Conservation (phyloP, 208 protist species). For the Trypanosoma scelopori region DNA sequence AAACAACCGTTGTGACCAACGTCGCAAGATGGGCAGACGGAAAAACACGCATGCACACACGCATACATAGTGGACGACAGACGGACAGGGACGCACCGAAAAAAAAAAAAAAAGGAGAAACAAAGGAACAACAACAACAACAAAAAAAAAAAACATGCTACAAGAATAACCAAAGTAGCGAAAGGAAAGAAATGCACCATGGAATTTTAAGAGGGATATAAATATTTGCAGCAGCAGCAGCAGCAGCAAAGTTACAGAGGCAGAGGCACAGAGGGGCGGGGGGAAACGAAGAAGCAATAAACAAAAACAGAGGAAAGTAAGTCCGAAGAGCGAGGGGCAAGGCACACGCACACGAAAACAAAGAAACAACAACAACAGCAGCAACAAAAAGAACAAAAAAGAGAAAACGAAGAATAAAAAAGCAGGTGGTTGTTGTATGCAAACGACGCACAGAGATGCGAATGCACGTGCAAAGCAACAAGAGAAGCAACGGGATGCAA, state of each 20-base stretch:
- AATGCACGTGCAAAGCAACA: neutral
- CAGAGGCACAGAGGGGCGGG: neutral
- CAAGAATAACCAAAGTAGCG: neutral
- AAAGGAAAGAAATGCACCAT: slow-evolving; percentile 6
- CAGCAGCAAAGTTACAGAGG: neutral
- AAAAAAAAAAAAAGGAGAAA: no score
- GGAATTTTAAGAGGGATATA: neutral
- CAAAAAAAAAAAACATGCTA: neutral
- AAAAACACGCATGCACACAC: neutral
- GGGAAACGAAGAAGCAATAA: neutral
- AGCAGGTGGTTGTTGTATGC: no score
- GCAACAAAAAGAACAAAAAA: slow-evolving; percentile 9
- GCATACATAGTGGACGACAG: no score
- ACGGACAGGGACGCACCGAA: no score
- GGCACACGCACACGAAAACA: neutral
- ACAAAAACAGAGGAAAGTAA: no score
- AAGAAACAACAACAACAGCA: slow-evolving; percentile 3
- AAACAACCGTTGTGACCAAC: neutral
- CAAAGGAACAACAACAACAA: neutral
- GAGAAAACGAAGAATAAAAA: slow-evolving; percentile 11
- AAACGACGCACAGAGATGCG: neutral
- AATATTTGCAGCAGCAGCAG: neutral
- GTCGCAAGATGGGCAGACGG: neutral
- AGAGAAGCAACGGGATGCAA: neutral
- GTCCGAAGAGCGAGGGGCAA: no score